phyloP scores from a whole-genome alignment of 257 asterid genomes.

The Agastache rugosa region DNA sequence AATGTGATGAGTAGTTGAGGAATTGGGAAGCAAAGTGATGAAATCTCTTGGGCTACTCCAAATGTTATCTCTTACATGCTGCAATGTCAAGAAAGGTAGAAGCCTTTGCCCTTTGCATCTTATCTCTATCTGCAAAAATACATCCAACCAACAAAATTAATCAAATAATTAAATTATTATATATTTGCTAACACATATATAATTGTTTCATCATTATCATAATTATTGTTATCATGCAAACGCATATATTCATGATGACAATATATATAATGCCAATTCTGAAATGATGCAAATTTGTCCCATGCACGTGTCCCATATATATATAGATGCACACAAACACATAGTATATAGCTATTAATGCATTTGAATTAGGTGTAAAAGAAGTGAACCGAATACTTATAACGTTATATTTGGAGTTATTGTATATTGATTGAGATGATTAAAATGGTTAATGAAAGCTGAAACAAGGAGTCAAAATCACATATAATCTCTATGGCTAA shows the following conservation, averaged over 20 bases:
- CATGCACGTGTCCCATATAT: conserved; percentile 17
- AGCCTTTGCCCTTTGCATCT: conserved; percentile 82
- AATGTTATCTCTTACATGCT: conserved; percentile 82
- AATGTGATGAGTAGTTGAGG: conserved; percentile 62
- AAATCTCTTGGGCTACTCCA: conserved; percentile 66
- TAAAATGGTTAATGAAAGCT: background rate
- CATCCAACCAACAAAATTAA: conserved; percentile 8
- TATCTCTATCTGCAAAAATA: conserved; percentile 80
- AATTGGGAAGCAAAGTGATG: conserved; percentile 64
- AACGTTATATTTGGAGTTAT: conserved; percentile 7
- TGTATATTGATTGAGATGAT: background rate
- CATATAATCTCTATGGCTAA: too few species aligned
- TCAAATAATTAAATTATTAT: background rate
- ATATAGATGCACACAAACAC: background rate
- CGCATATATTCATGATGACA: background rate
- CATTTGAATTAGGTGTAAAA: background rate
- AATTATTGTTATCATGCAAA: background rate
- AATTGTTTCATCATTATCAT: background rate
- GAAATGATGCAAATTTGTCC: conserved; percentile 12
- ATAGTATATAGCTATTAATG: background rate
- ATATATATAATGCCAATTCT: background rate
- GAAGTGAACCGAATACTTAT: background rate
- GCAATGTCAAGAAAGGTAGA: conserved; percentile 67
- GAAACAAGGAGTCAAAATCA: background rate
- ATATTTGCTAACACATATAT: background rate